Percentiles rank a stretch among this genome's conserved stretches.
Evolutionary conservation across 208 protist species (phyloP).

Genomic region (Acanthamoeba culbertsoni): DNA sequence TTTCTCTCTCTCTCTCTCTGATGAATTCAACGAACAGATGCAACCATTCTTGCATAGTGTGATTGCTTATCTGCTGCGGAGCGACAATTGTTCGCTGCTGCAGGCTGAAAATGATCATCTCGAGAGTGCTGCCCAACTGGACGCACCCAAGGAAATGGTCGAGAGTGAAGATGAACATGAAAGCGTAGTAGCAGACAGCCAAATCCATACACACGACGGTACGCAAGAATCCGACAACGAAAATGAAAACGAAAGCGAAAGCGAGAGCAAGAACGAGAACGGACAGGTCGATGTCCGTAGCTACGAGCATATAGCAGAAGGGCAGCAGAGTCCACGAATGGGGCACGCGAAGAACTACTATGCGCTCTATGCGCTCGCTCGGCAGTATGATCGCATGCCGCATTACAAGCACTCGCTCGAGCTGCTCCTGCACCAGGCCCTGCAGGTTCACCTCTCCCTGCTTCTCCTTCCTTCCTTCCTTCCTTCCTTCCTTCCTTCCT

Average conservation of each 20-base stretch:
- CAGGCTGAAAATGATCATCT: background rate
- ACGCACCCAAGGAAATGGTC: background rate
- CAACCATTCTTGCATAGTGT: conserved; percentile 35
- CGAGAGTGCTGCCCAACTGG: background rate
- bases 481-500: too few relatives aligned
- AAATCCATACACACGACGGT: background rate
- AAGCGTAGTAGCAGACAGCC: background rate
- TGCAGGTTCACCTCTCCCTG: background rate
- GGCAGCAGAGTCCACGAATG: background rate
- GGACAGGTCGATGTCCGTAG: background rate
- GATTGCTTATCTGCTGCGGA: background rate
- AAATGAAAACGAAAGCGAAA: background rate
- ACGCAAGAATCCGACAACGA: background rate
- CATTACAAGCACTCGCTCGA: conserved; percentile 7
- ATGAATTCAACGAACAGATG: too few relatives aligned
- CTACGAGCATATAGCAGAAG: background rate
- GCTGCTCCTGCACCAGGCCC: background rate
- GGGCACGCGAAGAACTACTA: background rate
- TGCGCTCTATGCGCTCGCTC: background rate
- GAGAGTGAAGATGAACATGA: background rate
- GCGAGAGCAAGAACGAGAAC: background rate
- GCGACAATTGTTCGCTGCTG: background rate
- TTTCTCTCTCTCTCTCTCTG: too few relatives aligned
- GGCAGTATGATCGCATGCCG: background rate
- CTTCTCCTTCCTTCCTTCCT: background rate